Evolutionary conservation across 371 early-diverging fungal species (phyloP), one percentile per base, ranked within the genome.

Genomic region (Mucor mucedo): DNA sequence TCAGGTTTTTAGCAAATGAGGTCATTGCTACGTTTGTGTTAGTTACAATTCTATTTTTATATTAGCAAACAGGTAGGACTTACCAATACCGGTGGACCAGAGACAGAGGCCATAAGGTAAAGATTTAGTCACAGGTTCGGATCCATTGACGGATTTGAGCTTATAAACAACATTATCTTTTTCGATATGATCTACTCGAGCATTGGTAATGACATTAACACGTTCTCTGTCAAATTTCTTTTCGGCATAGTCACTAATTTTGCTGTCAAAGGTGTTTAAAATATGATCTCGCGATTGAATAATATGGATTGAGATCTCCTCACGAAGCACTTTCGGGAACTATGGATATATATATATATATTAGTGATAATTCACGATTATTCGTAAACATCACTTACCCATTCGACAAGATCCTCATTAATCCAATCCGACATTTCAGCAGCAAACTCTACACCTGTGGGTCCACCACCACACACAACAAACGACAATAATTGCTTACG

Each of bases 11-110:
- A 6, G 87, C 78, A 50, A 95, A 85, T n/a, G 89, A 84, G 10
- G 83, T 79, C 76, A 89, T 89, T n/a, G 84, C 81, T 83, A 60
- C 14, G 21, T 21, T 21, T 21, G 21, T 21, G 21, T 21, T 21
- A 21, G 21, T 21, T 21, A 21, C 21, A 21, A 21, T 21, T 21
- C 21, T 21, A 21, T 21, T 21, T 21, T 21, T 21, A 1, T 21
- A 21, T 21, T 21, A 21, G 21, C 21, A 21, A 21, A 21, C 21
- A 21, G 21, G 21, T 0, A 21, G 21, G 21, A 21, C 75, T 77
- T 81, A 62, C 85, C 86, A 39, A 94, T 82, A 27, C 96, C 96
- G 2, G 96, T 94, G 5, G 92, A 85, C 96, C 96, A 95, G 41
- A 95, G 75, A 60, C 91, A 85, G 41, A 94, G 70, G 2, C 94